These are phyloP conservation scores for Gnetum montanum DNA, from an alignment of 75 land plant genomes.

Conservation along the genomic window DNA sequence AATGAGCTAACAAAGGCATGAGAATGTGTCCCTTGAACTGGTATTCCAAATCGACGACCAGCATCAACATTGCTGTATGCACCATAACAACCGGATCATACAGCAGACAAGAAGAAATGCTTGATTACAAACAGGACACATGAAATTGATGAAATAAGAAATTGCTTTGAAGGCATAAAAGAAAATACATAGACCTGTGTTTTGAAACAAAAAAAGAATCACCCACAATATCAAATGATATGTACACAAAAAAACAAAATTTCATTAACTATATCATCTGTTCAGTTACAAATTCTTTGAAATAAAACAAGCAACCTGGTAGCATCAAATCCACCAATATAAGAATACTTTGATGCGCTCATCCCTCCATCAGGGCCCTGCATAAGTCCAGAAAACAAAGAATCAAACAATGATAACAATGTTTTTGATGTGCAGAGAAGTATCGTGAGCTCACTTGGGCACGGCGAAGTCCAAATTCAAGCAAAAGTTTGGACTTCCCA, in stretches of 20 bases:
- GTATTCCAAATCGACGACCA: conserved; percentile 82
- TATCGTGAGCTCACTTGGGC: conserved; percentile 66
- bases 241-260: background rate
- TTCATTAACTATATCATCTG: background rate
- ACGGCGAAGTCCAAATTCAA: conserved; percentile 93
- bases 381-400: conserved; percentile 4
- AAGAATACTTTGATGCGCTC: conserved; percentile 90
- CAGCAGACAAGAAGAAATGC: background rate
- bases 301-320: too few species aligned
- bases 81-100: background rate
- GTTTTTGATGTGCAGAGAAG: background rate
- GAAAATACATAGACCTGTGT: too few species aligned
- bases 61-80: conserved; percentile 82
- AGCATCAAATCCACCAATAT: conserved; percentile 96
- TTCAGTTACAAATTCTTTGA: too few species aligned
- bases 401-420: background rate
- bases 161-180: too few species aligned
- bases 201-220: background rate
- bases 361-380: conserved; percentile 99
- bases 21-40: conserved; percentile 96
- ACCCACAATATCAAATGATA: background rate
- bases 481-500: conserved; percentile 69
- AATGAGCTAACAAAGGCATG: conserved; percentile 96
- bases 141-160: background rate
- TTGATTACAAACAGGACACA: background rate